Evolutionary conservation across 768 basidiomycete genomes (phyloP), one percentile per base, ranked within the genome.

Genomic region (Pleurotus sapidus): DNA sequence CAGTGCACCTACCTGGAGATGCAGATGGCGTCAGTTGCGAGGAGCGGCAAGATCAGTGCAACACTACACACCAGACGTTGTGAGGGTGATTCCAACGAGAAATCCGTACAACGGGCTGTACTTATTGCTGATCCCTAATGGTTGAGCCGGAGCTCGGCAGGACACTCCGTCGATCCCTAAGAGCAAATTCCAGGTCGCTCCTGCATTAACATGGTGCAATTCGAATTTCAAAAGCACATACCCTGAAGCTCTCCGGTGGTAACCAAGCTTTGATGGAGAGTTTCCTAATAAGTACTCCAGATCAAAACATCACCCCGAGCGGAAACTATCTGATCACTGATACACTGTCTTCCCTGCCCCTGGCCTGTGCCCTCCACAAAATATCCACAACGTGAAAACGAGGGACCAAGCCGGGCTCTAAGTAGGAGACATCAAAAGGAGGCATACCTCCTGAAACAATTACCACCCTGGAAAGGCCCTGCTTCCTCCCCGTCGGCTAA

Each of bases 1-100:
- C 47, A 49, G 43, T 23, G 30, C 38, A 54, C 23, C 62, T 68
- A 64, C 65, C 67, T 66, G 57, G 59, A 59, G 59, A 64, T 61
- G 60, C 55, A 61, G 45, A 57, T 60, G 46, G 34, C 34, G 55
- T 59, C 55, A 57, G 59, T 42, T 49, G 49, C 45, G 55, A 57
- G 57, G 57, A 42, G 48, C 34, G n/a, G 49, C 34, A 57, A 53
- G 46, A 39, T 39, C 38, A 57, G 47, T 18, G 34, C 18, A 39
- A 24, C 51, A 34, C 46, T 48, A 47, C 42, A 37, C 42, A 48
- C 47, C 17, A 14, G 38, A 56, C 18, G 55, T 49, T 38, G 47
- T 56, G 45, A 38, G 30, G 55, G 43, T 47, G 37, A 47, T 15
- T 46, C n/a, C 30, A 14, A 43, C 40, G 54, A 27, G 38, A 49